These are phyloP conservation scores for Oropetium thomaeum DNA, from an alignment of 176 grass and related monocot genomes.

Conservation along the genomic window DNA sequence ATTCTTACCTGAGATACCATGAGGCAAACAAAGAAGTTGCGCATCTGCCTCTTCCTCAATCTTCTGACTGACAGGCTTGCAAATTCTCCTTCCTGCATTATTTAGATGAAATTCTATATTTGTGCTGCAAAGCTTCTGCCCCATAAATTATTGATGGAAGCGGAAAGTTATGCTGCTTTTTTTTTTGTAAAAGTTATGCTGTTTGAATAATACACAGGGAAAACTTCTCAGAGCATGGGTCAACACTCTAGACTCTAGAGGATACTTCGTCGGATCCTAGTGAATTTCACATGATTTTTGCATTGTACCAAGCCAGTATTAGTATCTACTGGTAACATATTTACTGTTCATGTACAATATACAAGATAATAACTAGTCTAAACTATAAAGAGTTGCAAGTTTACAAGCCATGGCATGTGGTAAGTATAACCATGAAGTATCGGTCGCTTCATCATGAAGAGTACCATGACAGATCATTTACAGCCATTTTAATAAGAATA, in stretches of 20 bases:
- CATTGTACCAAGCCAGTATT: not conserved
- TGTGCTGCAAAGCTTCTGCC: slow-evolving; percentile 1
- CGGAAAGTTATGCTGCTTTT: not conserved
- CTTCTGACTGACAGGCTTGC: slow-evolving; percentile 61
- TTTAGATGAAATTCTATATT: slow-evolving; percentile 28
- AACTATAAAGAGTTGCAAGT: not conserved
- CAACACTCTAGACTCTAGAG: not conserved
- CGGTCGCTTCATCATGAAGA: not conserved
- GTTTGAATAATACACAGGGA: not conserved
- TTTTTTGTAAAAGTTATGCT: not conserved
- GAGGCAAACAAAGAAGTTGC: slow-evolving; percentile 88
- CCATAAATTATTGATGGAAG: not conserved
- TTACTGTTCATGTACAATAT: not conserved
- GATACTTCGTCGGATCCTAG: not conserved
- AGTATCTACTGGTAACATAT: not conserved
- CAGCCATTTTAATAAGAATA: slow-evolving; percentile 17
- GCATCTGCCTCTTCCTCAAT: slow-evolving; percentile 93
- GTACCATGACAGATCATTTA: slow-evolving; percentile 20
- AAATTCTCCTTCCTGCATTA: slow-evolving; percentile 86
- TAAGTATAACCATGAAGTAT: not conserved
- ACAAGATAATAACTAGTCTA: not conserved
- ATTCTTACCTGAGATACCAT: slow-evolving; percentile 95
- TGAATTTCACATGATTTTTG: not conserved
- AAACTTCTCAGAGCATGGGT: not conserved
- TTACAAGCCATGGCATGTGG: not conserved